These are phyloP conservation scores for Tetracladium maxilliforme DNA, from an alignment of 2,329 filamentous ascomycete genomes.

Conservation along the genomic window DNA sequence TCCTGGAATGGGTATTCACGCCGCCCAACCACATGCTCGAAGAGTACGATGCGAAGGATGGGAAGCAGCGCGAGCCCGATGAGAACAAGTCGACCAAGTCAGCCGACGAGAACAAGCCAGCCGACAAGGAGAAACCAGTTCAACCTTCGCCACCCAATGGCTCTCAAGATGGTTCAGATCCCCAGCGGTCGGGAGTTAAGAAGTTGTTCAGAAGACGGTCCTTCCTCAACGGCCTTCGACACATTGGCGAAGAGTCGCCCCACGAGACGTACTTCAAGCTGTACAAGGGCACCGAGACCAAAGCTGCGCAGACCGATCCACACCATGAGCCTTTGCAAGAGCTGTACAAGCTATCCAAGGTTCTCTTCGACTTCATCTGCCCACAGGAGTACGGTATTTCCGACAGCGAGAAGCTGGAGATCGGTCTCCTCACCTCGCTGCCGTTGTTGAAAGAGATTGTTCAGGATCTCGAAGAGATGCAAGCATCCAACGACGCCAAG, in stretches of 20 bases:
- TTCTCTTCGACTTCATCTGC: constrained; percentile 95
- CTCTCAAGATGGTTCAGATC: no score
- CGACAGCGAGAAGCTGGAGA: constrained; percentile 94
- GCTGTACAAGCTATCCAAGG: constrained; percentile 84
- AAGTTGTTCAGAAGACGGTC: constrained; percentile 46
- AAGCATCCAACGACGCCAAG: constrained; percentile 86
- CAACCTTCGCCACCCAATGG: no score
- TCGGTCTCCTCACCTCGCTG: constrained; percentile 83
- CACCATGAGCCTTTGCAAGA: constrained; percentile 81
- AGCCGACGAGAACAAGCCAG: no score
- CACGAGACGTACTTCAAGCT: constrained; percentile 76
- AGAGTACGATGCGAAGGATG: constrained; percentile 34
- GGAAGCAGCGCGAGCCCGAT: constrained; percentile 9
- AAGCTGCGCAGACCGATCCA: constrained; percentile 68
- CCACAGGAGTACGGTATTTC: constrained; percentile 97
- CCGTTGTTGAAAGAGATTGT: constrained; percentile 95
- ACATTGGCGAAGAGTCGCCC: constrained; percentile 33
- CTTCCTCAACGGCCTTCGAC: constrained; percentile 37
- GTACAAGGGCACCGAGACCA: constrained; percentile 61
- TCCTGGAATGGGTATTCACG: constrained; percentile 94
- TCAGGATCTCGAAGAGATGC: constrained; percentile 89
- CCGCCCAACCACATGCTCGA: constrained; percentile 67
- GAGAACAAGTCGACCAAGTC: constrained; percentile 9
- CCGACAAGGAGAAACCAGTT: no score
- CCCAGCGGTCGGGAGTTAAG: no score